phyloP scores from a whole-genome alignment of 2,329 filamentous ascomycete genomes.

The Amesomyces nigricolor region DNA sequence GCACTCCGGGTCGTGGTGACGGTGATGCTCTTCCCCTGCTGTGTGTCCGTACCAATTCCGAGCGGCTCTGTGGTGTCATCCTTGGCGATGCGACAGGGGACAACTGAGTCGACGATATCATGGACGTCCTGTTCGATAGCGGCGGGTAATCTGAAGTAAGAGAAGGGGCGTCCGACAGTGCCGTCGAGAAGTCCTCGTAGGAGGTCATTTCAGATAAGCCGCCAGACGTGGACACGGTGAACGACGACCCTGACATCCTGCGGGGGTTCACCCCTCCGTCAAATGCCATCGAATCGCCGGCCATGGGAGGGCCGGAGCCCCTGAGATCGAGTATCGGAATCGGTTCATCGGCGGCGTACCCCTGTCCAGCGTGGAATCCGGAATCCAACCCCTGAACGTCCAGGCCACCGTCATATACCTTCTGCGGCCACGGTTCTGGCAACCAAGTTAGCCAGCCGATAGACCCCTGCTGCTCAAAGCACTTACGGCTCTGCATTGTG shows the following conservation, averaged over 20 bases:
- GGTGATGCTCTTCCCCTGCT: slow-evolving; percentile 67
- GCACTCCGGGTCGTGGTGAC: slow-evolving; percentile 61
- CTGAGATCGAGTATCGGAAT: slow-evolving; percentile 58
- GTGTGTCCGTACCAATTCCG: slow-evolving; percentile 56
- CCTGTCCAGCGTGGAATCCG: slow-evolving; percentile 57
- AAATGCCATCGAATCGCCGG: slow-evolving; percentile 46
- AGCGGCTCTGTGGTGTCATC: slow-evolving; percentile 55
- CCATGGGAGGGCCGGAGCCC: slow-evolving; percentile 43
- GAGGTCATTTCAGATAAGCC: slow-evolving; percentile 62
- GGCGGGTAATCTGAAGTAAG: slow-evolving; percentile 63
- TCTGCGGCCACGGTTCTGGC: slow-evolving; percentile 47
- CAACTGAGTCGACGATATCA: slow-evolving; percentile 64
- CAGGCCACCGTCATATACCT: slow-evolving; percentile 51
- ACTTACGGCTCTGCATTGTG: slow-evolving; percentile 46
- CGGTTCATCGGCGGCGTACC: slow-evolving; percentile 57
- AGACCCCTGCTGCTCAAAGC: slow-evolving; percentile 10
- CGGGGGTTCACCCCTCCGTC: slow-evolving; percentile 51
- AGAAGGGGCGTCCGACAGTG: slow-evolving; percentile 61
- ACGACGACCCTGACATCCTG: slow-evolving; percentile 67
- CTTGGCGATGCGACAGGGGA: slow-evolving; percentile 68
- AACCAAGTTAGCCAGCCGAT: slow-evolving; percentile 19
- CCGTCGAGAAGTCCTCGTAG: slow-evolving; percentile 65
- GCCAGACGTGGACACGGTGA: slow-evolving; percentile 64
- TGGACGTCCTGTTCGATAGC: slow-evolving; percentile 61
- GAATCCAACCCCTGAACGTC: slow-evolving; percentile 51